Conservation (phyloP, 2,329 filamentous ascomycete species). For the Karstenula rhodostoma region DNA sequence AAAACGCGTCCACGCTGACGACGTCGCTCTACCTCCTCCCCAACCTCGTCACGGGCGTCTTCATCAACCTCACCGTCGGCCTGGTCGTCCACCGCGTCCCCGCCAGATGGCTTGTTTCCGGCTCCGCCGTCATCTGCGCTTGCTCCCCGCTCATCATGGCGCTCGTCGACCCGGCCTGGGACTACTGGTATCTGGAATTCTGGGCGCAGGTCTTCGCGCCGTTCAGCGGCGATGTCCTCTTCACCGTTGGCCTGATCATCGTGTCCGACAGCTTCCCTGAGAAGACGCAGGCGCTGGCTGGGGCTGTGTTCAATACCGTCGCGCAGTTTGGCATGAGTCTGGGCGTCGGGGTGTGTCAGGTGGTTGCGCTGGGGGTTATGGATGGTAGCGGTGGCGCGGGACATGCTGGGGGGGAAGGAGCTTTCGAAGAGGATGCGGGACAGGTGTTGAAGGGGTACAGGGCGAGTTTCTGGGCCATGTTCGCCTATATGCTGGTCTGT, state of each 20-base stretch:
- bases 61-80: conserved; percentile 56
- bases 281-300: conserved; percentile 66
- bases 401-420: conserved; percentile 1
- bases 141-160: conserved; percentile 65
- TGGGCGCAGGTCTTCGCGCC: conserved; percentile 57
- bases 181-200: conserved; percentile 61
- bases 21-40: conserved; percentile 55
- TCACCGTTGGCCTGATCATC: conserved; percentile 64
- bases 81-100: conserved; percentile 55
- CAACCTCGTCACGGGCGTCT: conserved; percentile 46
- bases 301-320: conserved; percentile 68
- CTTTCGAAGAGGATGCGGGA: neutral
- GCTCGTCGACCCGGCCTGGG: conserved; percentile 56
- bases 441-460: conserved; percentile 22
- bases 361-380: conserved; percentile 12
- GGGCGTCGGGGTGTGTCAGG: conserved; percentile 6
- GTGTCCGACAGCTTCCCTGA: conserved; percentile 64
- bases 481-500: conserved; percentile 34
- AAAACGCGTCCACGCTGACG: conserved; percentile 40
- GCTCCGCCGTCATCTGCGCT: conserved; percentile 54
- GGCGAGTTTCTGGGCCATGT: conserved; percentile 39
- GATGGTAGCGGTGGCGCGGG: neutral
- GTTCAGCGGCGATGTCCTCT: conserved; percentile 59
- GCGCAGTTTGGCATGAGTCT: conserved; percentile 59
- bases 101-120: conserved; percentile 50